Evolutionary conservation across 345 rosid species (phyloP).

Genomic region (Citrus inodora): DNA sequence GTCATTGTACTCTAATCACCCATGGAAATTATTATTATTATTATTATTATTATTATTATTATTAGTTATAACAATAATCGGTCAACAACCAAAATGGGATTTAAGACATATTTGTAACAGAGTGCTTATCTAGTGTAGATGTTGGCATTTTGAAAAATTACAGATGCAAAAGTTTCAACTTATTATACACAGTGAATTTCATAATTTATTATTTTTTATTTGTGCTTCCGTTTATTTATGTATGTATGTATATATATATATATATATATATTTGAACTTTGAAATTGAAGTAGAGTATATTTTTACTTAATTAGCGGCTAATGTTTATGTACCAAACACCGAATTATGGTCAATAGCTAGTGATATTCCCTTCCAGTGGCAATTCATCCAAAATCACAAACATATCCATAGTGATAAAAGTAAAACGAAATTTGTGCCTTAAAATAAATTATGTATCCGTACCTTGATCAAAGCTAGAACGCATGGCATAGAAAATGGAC

Average conservation of each 20-base stretch:
- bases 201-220: too few relatives aligned
- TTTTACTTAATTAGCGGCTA: too few relatives aligned
- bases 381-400: neutral
- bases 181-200: too few relatives aligned
- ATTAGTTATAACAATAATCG: neutral
- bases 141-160: too few relatives aligned
- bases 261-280: too few relatives aligned
- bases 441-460: too few relatives aligned
- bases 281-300: too few relatives aligned
- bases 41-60: neutral
- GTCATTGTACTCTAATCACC: neutral
- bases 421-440: neutral
- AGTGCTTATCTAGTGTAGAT: too few relatives aligned
- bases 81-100: neutral
- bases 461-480: conserved; percentile 81
- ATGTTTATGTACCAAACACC: neutral
- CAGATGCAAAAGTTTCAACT: too few relatives aligned
- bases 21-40: neutral
- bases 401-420: neutral
- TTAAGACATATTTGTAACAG: neutral
- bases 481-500: conserved; percentile 89
- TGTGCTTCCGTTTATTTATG: too few relatives aligned
- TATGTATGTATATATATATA: too few relatives aligned
- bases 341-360: neutral
- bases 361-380: neutral